Evolutionary conservation across 1,284 basidiomycete genomes (phyloP), one percentile per base, ranked within the genome.

Genomic region (Cutaneotrichosporon mucoides): DNA sequence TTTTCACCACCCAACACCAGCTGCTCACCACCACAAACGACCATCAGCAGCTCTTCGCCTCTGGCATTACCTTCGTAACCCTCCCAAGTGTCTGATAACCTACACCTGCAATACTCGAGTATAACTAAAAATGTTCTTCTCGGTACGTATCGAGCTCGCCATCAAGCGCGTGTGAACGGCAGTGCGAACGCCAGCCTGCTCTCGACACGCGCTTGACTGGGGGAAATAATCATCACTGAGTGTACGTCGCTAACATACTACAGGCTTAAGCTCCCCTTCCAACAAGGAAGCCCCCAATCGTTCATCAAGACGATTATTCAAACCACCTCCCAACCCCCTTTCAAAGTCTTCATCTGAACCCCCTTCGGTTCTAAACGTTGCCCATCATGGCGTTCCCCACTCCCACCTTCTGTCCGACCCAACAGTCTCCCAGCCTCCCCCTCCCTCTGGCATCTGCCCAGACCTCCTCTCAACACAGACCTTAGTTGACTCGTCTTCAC

Each of bases 361-460:
- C 48, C 34, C 54, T 59, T 46, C 53, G 56, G 60, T 60, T 62
- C 59, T 10, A 24, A 61, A 42, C 53, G 57, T 59, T 65, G 64
- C 64, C 64, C 64, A 65, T 44, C 60, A 65, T 65, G 64, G 64
- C 60, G 38, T 63, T 53, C 61, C 53, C 55, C 56, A 62, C 41
- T 52, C 49, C 56, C 56, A 43, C 53, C 52, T 55, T 16, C 44
- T 47, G 40, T 49, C 45, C 56, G 41, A 61, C 48, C 57, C 55
- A 57, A 46, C 53, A 34, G 37, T 41, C 48, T 56, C 47, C 53
- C 35, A 50, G 8, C 34, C 49, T 9, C 45, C 12, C 55, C 38
- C 42, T 53, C 48, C 48, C 12, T 54, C 57, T 48, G 53, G 55
- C 57, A 55, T 55, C 60, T 52, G 45, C 57, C 53, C 56, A 42